Evolutionary conservation across 768 basidiomycete species (phyloP), one percentile per base, ranked within the genome.

Genomic region (Trametes cingulata): DNA sequence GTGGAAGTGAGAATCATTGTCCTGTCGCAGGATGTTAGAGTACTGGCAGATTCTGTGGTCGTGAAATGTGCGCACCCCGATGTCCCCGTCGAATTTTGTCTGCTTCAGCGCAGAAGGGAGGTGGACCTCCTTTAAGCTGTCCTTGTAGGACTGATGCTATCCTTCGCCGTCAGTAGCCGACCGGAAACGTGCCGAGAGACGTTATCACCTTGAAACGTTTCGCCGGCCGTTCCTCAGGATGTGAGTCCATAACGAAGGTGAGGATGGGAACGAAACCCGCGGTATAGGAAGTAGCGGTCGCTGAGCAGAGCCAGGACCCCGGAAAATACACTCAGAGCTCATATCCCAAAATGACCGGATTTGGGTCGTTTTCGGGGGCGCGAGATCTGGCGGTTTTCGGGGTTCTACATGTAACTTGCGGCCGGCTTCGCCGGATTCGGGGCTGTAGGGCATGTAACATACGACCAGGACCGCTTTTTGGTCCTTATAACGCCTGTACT

Each of bases 1-100:
- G 54, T 87, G 85, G 67, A 95, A 94, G 69, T 92, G 87, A 0
- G 89, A 91, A 57, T 86, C 85, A 68, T 84, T 83, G 63, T 93
- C 89, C 89, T 92, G 55, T 2, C 64, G 24, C 9, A 14, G 2
- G 13, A 36, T 46, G 20, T 15, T 9, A 6, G 25, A 19, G 19
- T 12, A 6, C 6, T 2, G 33, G 27, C 19, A 17, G 6, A 6
- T 29, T 15, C n/a, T 4, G 6, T 6, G n/a, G 37, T 8, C 1
- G n/a, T 22, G 17, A 14, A 46, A 13, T 13, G 14, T 0, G 67
- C 72, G 40, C 56, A 78, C 89, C 24, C 75, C 76, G 52, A 90
- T 79, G 39, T 89, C 87, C 56, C 82, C 74, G 63, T 88, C 86
- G 46, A 86, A 78, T 52, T 80, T 67, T 27, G 71, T 67, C 60